Base-by-base conservation (phyloP, 2,329 filamentous ascomycete species). In the Clarireedia monteithiana region DNA sequence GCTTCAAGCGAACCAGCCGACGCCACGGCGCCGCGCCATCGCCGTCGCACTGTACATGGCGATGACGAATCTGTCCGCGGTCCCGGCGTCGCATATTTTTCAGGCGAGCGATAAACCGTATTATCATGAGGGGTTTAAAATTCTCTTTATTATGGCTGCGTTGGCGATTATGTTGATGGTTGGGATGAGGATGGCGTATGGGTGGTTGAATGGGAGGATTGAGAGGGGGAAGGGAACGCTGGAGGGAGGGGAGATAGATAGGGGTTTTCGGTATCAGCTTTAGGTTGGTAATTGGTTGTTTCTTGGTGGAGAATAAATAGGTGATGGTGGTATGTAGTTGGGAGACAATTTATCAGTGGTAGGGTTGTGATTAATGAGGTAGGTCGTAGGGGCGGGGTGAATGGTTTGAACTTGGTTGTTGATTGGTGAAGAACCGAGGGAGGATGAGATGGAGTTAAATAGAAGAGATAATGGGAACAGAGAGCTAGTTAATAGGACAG, bases 241-340 rank as follows among this genome's bases (percentile, higher is more conserved):
- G 3, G 52, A 54, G 36, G 52, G 52, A 2, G 45, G 52, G 4
- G 52, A 55, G 38, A 14, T 55, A 10, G 46, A 55, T 50, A 55
- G 52, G 14, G 53, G 46, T 9, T 50, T 55, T 50, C 36, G 53
- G 46, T 55, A 54, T 50, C 53, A 50, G 38, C 36, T 55, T 36
- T 55, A 40, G 38, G 36, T 3, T 6, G 20, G 10, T 20, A 20
- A 20, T 20, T 20, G 2, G 20, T 20, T 20, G 20, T 20, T 20
- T 20, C 20, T 20, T 20, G 20, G 2, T 20, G 20, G 2, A 20
- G 20, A 20, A 20, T 2, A 20, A 20, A 20, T 20, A 20, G 20
- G 20, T 20, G 20, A 20, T 20, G 2, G 20, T 20, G 2, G 20
- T 20, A 20, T 20, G 20, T 20, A 20, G 20, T 20, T 20, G 2